Percentiles rank a stretch among this genome's conserved stretches.
These are phyloP conservation scores for Xylaria digitata DNA, from an alignment of 2,329 filamentous ascomycete genomes.

Conservation along the genomic window DNA sequence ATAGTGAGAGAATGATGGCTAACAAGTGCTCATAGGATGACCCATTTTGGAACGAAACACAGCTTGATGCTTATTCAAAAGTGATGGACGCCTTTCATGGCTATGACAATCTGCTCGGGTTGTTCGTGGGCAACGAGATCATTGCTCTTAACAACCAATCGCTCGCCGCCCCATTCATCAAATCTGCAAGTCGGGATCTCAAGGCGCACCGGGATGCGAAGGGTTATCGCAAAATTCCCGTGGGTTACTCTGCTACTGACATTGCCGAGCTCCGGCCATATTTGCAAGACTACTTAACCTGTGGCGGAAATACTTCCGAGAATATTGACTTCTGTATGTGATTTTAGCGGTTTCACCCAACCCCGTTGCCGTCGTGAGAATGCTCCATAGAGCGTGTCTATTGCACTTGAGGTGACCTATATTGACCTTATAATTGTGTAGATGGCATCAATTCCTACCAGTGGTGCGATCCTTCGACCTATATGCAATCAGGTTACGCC, in stretches of 20 bases:
- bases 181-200: slow-evolving; percentile 82
- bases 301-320: slow-evolving; percentile 75
- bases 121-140: slow-evolving; percentile 91
- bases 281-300: slow-evolving; percentile 79
- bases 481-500: slow-evolving; percentile 74
- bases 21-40: slow-evolving; percentile 55
- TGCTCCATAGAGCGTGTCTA: neutral
- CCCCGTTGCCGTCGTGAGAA: neutral
- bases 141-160: slow-evolving; percentile 72
- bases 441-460: slow-evolving; percentile 85
- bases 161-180: slow-evolving; percentile 80
- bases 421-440: slow-evolving; percentile 15
- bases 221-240: slow-evolving; percentile 81
- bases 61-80: slow-evolving; percentile 73
- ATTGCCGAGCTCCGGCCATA: slow-evolving; percentile 75
- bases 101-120: slow-evolving; percentile 84
- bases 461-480: slow-evolving; percentile 74
- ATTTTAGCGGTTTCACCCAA: neutral
- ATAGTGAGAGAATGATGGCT: slow-evolving; percentile 8
- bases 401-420: neutral
- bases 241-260: slow-evolving; percentile 90
- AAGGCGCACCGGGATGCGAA: slow-evolving; percentile 82
- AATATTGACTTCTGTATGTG: slow-evolving; percentile 76
- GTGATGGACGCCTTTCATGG: slow-evolving; percentile 82
- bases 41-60: slow-evolving; percentile 78